A percentile compares a stretch with the other conserved stretches of the same genome.
Conservation (phyloP, 192 early-diverging fungal species). For the Diversispora eburnea region DNA sequence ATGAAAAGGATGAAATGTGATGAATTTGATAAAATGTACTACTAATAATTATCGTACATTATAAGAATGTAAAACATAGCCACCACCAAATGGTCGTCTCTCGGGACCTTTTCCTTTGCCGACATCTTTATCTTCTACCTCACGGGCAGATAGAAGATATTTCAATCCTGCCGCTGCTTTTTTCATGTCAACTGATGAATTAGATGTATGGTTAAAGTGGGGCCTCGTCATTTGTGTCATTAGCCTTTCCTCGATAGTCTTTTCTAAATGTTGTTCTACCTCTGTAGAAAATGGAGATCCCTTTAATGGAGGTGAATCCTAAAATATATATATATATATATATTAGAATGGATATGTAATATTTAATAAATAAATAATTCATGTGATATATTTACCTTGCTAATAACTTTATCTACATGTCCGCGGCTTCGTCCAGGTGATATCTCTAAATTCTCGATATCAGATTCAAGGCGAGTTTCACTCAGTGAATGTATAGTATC, state of each 20-base stretch:
- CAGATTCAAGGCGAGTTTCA: slow-evolving; percentile 44
- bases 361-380: neutral
- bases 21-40: neutral
- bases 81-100: slow-evolving; percentile 18
- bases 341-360: neutral
- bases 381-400: slow-evolving; percentile 14
- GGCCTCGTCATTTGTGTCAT: slow-evolving; percentile 32
- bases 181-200: slow-evolving; percentile 28
- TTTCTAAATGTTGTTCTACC: slow-evolving; percentile 44
- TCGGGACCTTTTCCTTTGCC: slow-evolving; percentile 29
- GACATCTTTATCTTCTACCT: slow-evolving; percentile 28
- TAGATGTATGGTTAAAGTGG: neutral
- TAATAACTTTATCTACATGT: slow-evolving; percentile 7
- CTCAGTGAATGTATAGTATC: slow-evolving; percentile 54
- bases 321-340: slow-evolving; percentile 1
- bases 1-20: neutral
- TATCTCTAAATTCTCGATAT: slow-evolving; percentile 38
- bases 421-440: slow-evolving; percentile 31
- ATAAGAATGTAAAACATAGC: slow-evolving; percentile 24
- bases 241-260: slow-evolving; percentile 43
- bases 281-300: slow-evolving; percentile 44
- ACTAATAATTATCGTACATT: slow-evolving; percentile 21
- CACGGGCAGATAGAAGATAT: slow-evolving; percentile 40
- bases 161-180: slow-evolving; percentile 42
- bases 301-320: slow-evolving; percentile 32